Evolutionary conservation across 2,329 filamentous ascomycete genomes (phyloP).

Genomic region (Paramyrothecium sp.): DNA sequence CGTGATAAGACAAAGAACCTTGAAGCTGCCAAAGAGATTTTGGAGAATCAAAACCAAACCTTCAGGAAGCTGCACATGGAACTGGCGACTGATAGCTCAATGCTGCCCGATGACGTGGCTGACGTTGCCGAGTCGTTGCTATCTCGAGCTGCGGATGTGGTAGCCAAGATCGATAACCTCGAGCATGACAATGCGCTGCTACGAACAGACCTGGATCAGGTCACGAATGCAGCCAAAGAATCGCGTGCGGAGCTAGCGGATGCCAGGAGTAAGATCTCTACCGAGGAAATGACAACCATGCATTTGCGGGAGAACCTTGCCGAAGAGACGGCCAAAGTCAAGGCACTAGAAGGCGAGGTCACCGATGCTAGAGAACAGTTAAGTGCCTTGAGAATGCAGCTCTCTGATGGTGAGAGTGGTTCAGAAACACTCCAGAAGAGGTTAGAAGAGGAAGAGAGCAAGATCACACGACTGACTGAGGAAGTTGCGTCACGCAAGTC

Average conservation of each 20-base stretch:
- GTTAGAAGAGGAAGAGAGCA: slow-evolving; percentile 73
- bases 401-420: slow-evolving; percentile 80
- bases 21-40: slow-evolving; percentile 47
- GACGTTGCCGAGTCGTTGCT: slow-evolving; percentile 61
- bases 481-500: slow-evolving; percentile 74
- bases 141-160: slow-evolving; percentile 54
- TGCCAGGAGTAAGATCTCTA: slow-evolving; percentile 49
- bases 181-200: slow-evolving; percentile 60
- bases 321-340: slow-evolving; percentile 52
- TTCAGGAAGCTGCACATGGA: slow-evolving; percentile 60
- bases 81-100: slow-evolving; percentile 49
- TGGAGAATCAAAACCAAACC: slow-evolving; percentile 49
- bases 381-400: slow-evolving; percentile 64
- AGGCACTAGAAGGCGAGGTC: slow-evolving; percentile 55
- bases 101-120: slow-evolving; percentile 51
- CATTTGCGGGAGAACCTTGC: slow-evolving; percentile 53
- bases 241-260: slow-evolving; percentile 57
- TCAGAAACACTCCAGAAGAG: slow-evolving; percentile 75
- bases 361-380: slow-evolving; percentile 69
- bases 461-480: slow-evolving; percentile 64
- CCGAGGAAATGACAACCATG: slow-evolving; percentile 49
- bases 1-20: slow-evolving; percentile 50
- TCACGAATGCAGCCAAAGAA: slow-evolving; percentile 52
- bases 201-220: slow-evolving; percentile 61
- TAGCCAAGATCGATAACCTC: slow-evolving; percentile 57